Evolutionary conservation across 352 stramenopile species (phyloP).

Genomic region (Chrysophaeum taylorii): DNA sequence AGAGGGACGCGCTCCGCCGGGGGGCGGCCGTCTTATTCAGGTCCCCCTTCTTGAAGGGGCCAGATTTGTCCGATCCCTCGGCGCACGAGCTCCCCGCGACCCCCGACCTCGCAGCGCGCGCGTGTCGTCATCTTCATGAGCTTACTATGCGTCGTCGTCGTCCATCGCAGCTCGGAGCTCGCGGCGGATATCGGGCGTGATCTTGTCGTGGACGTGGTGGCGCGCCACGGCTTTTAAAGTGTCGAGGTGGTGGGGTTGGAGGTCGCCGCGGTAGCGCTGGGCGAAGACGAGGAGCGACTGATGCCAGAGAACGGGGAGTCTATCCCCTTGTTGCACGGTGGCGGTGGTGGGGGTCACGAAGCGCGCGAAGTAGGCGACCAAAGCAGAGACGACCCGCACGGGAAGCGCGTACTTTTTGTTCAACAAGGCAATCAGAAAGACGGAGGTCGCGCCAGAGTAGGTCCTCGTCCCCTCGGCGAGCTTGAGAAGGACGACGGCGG

Average conservation of each 20-base stretch:
- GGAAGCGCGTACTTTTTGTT: constrained; percentile 99
- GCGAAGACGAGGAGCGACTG: constrained; percentile 93
- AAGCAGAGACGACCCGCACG: constrained; percentile 76
- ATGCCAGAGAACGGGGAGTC: constrained; percentile 98
- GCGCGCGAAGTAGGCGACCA: constrained; percentile 87
- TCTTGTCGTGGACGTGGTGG: constrained; percentile 82
- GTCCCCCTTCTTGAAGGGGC: no score
- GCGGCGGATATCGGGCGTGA: constrained; percentile 93
- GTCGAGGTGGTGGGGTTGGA: constrained; percentile 84
- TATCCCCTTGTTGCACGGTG: no score
- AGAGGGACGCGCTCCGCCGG: no score
- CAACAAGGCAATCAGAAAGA: constrained; percentile 95
- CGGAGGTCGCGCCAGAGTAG: constrained; percentile 91
- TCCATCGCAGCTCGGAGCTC: constrained; percentile 71
- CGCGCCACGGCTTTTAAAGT: constrained; percentile 79
- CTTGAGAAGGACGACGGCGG: constrained; percentile 96
- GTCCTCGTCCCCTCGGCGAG: constrained; percentile 62
- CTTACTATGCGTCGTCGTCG: constrained; percentile 23
- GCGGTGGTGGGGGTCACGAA: constrained; percentile 56
- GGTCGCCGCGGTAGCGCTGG: constrained; percentile 96
- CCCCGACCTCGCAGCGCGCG: no score
- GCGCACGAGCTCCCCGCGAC: no score
- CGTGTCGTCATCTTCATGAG: constrained; percentile 23
- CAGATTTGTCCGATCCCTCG: no score
- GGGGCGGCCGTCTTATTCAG: no score